phyloP scores from a whole-genome alignment of 2,329 filamentous ascomycete species.

The Verticillium klebahnii region DNA sequence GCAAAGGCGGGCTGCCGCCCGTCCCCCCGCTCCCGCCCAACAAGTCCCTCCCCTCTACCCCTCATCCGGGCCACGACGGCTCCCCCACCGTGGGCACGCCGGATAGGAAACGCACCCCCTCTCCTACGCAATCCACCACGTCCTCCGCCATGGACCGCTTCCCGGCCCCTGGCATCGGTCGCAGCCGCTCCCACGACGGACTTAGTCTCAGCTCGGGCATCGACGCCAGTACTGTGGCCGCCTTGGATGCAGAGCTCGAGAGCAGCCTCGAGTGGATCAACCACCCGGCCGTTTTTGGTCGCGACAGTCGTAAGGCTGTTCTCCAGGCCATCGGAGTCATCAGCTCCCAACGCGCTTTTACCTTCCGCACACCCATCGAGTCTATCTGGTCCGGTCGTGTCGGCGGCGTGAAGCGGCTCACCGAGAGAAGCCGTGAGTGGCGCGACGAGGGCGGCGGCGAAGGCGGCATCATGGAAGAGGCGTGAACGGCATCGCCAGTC shows the following conservation, averaged over 20 bases:
- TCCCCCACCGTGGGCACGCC: conserved; percentile 38
- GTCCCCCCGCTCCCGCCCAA: conserved; percentile 57
- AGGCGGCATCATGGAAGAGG: conserved; percentile 56
- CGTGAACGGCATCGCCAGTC: conserved; percentile 24
- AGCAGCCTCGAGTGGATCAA: conserved; percentile 94
- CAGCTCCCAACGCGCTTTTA: conserved; percentile 88
- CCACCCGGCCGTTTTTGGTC: conserved; percentile 89
- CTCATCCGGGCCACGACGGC: conserved; percentile 41
- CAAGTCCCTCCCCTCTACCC: conserved; percentile 34
- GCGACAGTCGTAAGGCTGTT: conserved; percentile 92
- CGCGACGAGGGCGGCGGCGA: conserved; percentile 79
- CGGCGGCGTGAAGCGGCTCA: conserved; percentile 72
- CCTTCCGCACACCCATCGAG: conserved; percentile 87
- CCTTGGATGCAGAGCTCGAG: conserved; percentile 87
- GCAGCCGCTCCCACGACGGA: conserved; percentile 50
- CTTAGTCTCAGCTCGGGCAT: conserved; percentile 68
- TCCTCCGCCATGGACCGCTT: conserved; percentile 47
- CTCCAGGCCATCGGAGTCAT: conserved; percentile 96
- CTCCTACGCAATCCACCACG: conserved; percentile 37
- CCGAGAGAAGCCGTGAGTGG: conserved; percentile 86
- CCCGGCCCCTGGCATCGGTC: conserved; percentile 35
- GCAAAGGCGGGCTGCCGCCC: conserved; percentile 89
- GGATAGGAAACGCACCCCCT: conserved; percentile 35
- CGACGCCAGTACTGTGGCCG: conserved; percentile 73
- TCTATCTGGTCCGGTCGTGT: conserved; percentile 84